Evolutionary conservation across 192 early-diverging fungal species (phyloP), one percentile per base, ranked within the genome.

Genomic region (Coemansia guatemalensis): DNA sequence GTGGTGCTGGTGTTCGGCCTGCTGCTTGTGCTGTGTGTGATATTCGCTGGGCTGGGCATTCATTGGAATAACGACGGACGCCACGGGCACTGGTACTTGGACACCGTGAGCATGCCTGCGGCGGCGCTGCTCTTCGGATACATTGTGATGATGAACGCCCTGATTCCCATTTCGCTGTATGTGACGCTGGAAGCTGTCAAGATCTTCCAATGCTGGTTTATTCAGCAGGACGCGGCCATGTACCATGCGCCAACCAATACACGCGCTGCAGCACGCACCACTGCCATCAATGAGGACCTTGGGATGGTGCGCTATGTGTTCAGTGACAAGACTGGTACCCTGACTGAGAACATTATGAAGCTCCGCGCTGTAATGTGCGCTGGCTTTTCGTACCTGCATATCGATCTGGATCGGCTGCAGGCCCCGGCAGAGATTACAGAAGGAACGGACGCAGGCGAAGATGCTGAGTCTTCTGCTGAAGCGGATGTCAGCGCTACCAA

Each of bases 121-220:
- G 32, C 69, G 1, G 65, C 73, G 44, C 53, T 83, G 54, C 58
- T 72, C 39, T 90, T 93, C 65, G 85, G 86, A 8, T 92, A 85
- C 77, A 82, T 94, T 53, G 87, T 93, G 32, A 83, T 94, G 56
- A 92, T 87, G 82, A 93, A 92, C 62, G 88, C 89, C 24, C 81
- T 94, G 78, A 92, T 95, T 55, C 92, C 92, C 0, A 91, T 94
- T 32, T 94, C 92, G 35, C 85, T 95, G 53, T 93, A 92, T 51
- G 92, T 95, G 53, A 92, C 90, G 39, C 86, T 95, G 78, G 93
- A 94, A 72, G 77, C 93, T 17, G 85, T 91, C 69, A 93, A 92
- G 67, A 69, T 94, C 29, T 81, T 75, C 70, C 79, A 81, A 67
- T 74, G 84, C 30, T 89, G 79, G 69, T 91, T 92, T 64, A 93